phyloP scores from a whole-genome alignment of 2,329 filamentous ascomycete genomes.

The Cercospora zeae-maydis region DNA sequence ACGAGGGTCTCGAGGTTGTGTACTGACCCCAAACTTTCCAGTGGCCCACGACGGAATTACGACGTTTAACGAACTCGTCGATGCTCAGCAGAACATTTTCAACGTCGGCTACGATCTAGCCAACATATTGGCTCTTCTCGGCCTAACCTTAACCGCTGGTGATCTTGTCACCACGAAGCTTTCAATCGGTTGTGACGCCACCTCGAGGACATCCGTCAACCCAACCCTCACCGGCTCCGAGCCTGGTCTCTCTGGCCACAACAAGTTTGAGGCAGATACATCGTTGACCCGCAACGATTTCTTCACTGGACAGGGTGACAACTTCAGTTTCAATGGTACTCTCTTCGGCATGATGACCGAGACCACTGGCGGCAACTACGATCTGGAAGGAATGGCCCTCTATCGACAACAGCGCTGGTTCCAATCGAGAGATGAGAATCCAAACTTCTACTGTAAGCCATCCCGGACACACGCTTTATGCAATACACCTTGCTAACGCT shows the following conservation, averaged over 20 bases:
- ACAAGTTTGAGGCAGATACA: slow-evolving; percentile 44
- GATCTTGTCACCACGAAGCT: slow-evolving; percentile 43
- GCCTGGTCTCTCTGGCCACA: slow-evolving; percentile 44
- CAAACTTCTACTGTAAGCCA: slow-evolving; percentile 40
- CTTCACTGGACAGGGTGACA: slow-evolving; percentile 38
- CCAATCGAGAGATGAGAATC: slow-evolving; percentile 39
- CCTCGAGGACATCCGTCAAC: slow-evolving; percentile 31
- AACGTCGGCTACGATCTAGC: slow-evolving; percentile 45
- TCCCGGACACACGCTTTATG: background rate
- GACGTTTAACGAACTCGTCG: slow-evolving; percentile 41
- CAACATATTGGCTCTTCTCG: slow-evolving; percentile 40
- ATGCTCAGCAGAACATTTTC: slow-evolving; percentile 46
- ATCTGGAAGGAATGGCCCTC: slow-evolving; percentile 39
- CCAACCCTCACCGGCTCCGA: slow-evolving; percentile 37
- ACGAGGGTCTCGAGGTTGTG: background rate
- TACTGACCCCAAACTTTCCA: background rate
- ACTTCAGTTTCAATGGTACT: slow-evolving; percentile 42
- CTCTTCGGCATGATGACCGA: slow-evolving; percentile 41
- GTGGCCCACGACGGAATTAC: slow-evolving; percentile 44
- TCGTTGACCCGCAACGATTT: slow-evolving; percentile 44
- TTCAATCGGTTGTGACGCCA: slow-evolving; percentile 43
- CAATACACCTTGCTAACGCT: background rate
- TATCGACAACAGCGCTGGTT: slow-evolving; percentile 43
- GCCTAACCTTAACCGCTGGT: slow-evolving; percentile 41
- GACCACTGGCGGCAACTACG: slow-evolving; percentile 36